Evolutionary conservation across 768 basidiomycete genomes (phyloP).

Genomic region (Mycena metata): DNA sequence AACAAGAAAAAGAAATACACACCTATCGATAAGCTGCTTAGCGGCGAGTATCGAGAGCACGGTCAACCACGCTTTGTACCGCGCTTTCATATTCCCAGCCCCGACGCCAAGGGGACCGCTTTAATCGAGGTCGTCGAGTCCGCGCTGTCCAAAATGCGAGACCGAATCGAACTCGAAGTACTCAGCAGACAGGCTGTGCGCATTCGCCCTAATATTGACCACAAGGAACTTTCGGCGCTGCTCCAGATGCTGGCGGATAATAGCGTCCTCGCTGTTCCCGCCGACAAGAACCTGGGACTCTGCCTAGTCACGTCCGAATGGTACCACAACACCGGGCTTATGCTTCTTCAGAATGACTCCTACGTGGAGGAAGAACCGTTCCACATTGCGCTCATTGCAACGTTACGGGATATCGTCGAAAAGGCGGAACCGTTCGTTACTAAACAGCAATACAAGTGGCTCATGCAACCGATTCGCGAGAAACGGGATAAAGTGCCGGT

Average conservation of each 20-base stretch:
- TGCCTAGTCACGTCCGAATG: slow-evolving; percentile 31
- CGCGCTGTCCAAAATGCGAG: slow-evolving; percentile 18
- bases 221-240: slow-evolving; percentile 8
- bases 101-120: slow-evolving; percentile 27
- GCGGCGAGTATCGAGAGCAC: no score
- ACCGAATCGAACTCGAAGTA: slow-evolving; percentile 24
- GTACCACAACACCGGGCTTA: slow-evolving; percentile 24
- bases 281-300: slow-evolving; percentile 35
- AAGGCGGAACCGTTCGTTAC: slow-evolving; percentile 6
- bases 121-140: slow-evolving; percentile 8
- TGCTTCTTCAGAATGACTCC: slow-evolving; percentile 24
- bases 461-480: slow-evolving; percentile 9
- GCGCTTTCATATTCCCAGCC: slow-evolving; percentile 24
- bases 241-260: slow-evolving; percentile 19
- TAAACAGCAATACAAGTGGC: slow-evolving; percentile 15
- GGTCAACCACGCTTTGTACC: no score
- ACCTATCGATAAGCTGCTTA: no score
- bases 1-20: no score
- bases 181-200: slow-evolving; percentile 5
- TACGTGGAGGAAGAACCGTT: neutral
- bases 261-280: slow-evolving; percentile 28
- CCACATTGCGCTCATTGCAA: neutral
- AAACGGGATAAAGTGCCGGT: no score
- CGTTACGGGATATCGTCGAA: slow-evolving; percentile 7
- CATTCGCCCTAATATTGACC: slow-evolving; percentile 34